These are phyloP conservation scores for Pterocarpus santalinus DNA, from an alignment of 306 rosid genomes.

Conservation along the genomic window DNA sequence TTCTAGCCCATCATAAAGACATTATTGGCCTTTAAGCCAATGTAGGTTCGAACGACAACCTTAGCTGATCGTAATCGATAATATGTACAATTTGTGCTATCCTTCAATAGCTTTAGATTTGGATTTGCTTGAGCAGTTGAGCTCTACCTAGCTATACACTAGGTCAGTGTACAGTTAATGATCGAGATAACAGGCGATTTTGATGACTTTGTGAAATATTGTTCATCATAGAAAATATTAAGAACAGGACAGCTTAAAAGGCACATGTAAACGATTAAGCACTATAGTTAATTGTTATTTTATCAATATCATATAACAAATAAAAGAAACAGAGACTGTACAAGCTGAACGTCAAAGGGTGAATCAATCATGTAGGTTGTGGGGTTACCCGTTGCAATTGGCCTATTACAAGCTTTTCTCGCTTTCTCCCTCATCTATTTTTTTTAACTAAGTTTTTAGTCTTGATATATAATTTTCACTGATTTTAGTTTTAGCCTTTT, in stretches of 20 bases:
- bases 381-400: conserved; percentile 49
- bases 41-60: conserved; percentile 15
- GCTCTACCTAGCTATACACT: conserved; percentile 66
- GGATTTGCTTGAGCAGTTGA: conserved; percentile 74
- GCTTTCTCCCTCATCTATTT: conserved; percentile 34
- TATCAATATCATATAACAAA: not conserved
- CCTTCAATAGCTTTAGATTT: conserved; percentile 65
- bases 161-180: conserved; percentile 42
- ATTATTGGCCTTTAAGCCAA: conserved; percentile 45
- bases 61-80: conserved; percentile 44
- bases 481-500: too few relatives aligned
- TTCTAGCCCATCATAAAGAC: conserved; percentile 44
- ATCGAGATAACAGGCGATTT: conserved; percentile 25
- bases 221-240: too few relatives aligned
- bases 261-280: too few relatives aligned
- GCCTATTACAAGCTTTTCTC: conserved; percentile 51
- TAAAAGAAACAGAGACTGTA: conserved; percentile 4
- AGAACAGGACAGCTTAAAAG: too few relatives aligned
- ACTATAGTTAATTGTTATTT: too few relatives aligned
- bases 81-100: conserved; percentile 50
- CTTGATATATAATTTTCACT: too few relatives aligned
- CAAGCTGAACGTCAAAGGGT: conserved; percentile 57
- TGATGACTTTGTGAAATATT: not conserved
- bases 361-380: conserved; percentile 66
- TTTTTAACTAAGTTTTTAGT: not conserved